A percentile compares a stretch with the other conserved stretches of the same genome.
These are phyloP conservation scores for Talaromyces sp. DNA, from an alignment of 2,329 filamentous ascomycete genomes.

Conservation along the genomic window DNA sequence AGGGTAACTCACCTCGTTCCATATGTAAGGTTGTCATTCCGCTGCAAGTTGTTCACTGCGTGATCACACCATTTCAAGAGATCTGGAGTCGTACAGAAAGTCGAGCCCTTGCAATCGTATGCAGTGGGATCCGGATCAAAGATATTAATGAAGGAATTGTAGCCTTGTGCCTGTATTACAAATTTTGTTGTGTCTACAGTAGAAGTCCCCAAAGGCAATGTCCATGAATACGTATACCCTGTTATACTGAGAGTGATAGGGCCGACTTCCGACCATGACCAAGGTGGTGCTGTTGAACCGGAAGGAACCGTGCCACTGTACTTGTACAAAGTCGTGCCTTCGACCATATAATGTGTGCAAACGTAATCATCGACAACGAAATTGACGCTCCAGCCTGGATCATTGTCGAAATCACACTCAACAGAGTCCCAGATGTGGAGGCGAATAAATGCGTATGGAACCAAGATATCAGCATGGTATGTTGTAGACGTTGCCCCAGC, in stretches of 20 bases:
- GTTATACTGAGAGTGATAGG: no score
- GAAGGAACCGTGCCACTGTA: no score
- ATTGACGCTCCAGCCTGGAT: neutral
- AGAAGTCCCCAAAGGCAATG: no score
- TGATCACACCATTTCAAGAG: neutral
- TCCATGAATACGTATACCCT: no score
- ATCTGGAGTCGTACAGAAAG: neutral
- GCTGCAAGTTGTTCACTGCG: neutral
- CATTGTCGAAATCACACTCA: neutral
- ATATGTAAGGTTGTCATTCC: neutral
- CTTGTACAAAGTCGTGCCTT: no score
- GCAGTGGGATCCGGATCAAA: neutral
- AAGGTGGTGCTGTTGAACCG: no score
- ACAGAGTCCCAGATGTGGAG: neutral
- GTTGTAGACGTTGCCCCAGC: neutral
- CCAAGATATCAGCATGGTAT: neutral
- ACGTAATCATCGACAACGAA: no score
- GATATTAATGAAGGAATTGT: no score
- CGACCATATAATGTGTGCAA: no score
- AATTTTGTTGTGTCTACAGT: no score
- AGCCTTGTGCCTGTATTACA: no score
- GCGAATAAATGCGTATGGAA: neutral
- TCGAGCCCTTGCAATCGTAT: neutral
- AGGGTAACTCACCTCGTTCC: neutral
- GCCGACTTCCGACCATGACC: no score